Base-by-base conservation (phyloP, 1,139 yeast genomes). In the Scheffersomyces cryptocercus region DNA sequence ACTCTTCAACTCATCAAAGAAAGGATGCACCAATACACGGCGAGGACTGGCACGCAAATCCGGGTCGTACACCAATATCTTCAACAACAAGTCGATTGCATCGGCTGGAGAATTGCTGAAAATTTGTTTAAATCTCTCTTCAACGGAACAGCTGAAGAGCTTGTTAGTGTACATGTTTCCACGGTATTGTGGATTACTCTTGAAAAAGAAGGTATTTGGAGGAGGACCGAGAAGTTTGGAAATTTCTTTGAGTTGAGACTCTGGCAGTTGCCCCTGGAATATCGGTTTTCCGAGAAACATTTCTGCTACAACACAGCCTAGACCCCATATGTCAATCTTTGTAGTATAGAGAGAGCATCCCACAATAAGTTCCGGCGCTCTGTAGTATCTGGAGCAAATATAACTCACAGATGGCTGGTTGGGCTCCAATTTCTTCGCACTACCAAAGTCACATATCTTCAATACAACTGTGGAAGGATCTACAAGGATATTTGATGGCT, bases 291-390 rank as follows among this genome's bases (percentile, higher is more conserved):
- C 91, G 56, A 85, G 73, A 51, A 85, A 77, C 91, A 87, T 85
- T 63, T 87, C 95, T 14, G 93, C 93, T 51, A 86, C 70, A 8
- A 86, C 93, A 72, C 95, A 87, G 1, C 95, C 95, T 44, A 85
- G 70, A 1, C 93, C 93, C 95, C 95, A 87, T 46, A 85, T 81
- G 61, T 87, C 95, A 46, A 87, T 85, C 57, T 85, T 86, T 6
- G 93, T 85, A 2, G 90, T 78, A 59, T 87, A 87, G 40, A 81
- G 72, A 35, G 86, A 79, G 56, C 89, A 85, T 0, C 93, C 95
- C 47, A 86, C 82, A 56, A 86, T 85, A 50, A 86, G 69, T 63
- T 86, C 95, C 1, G 95, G 95, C 3, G 95, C 93, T 60, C 95
- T 76, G 63, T 86, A 86, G 61, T 84, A 86, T 57, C 95, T 75